Evolutionary conservation across 1,139 yeast genomes (phyloP), one percentile per base, ranked within the genome.

Genomic region (Debaryomyces sp.): DNA sequence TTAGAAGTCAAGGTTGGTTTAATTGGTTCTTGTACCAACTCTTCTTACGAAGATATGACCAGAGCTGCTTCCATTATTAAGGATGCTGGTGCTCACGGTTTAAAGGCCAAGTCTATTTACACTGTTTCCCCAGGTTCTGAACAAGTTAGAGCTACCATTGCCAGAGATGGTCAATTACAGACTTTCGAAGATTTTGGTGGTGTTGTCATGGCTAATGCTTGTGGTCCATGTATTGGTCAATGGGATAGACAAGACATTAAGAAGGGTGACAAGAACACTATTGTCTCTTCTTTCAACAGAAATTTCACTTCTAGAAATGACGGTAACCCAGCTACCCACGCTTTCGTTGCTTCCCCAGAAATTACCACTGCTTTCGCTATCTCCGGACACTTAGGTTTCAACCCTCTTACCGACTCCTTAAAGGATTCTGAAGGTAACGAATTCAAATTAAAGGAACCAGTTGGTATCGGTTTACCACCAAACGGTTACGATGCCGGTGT

Each of bases 171-270:
- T 66, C 92, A 87, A 78, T 82, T 92, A 64, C 77, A 87, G 67
- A 87, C 92, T 62, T 91, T 94, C 76, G 84, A 86, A 72, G 95
- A 89, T 67, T 88, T 87, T 61, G 98, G 98, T 66, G 98, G 96
- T 78, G 81, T 87, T 56, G 97, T 94, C 54, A 81, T 94, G 74
- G 98, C 99, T 60, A 94, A 94, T 72, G 99, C 99, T 56, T 92
- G 99, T 83, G 99, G 99, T 73, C 99, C 99, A 74, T 92, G 99
- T 84, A 94, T 94, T 69, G 99, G 99, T 73, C 99, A 94, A 83
- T 94, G 99, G 99, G 98, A 94, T 73, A 89, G 99, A 81, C 91
- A 84, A 70, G 98, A 94, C 72, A 84, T 92, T 72, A 83, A 89
- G 82, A 94, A 91, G 85, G 97, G 97, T 77, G 97, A 90, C 71